Evolutionary conservation across 1,139 yeast species (phyloP).

Genomic region (Yamadazyma pseudoaaseri): DNA sequence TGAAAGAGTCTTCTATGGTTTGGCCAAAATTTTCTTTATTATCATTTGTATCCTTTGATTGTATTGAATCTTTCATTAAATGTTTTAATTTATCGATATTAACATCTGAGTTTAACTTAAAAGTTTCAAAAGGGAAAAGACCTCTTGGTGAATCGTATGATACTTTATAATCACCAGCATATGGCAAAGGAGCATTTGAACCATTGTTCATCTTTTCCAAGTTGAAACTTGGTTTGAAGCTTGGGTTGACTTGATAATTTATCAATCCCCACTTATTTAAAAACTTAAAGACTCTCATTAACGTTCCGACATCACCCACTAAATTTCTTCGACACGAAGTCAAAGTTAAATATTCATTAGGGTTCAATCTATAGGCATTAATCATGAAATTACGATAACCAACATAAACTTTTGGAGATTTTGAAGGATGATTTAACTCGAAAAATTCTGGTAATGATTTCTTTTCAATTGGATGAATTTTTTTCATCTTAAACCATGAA

Average conservation of each 20-base stretch:
- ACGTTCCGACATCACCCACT: conserved; percentile 94
- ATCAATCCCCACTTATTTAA: conserved; percentile 95
- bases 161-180: conserved; percentile 65
- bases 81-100: conserved; percentile 58
- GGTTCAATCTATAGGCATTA: conserved; percentile 87
- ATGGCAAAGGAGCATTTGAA: conserved; percentile 51
- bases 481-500: conserved; percentile 80
- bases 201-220: conserved; percentile 59
- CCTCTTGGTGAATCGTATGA: conserved; percentile 93
- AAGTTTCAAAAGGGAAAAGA: conserved; percentile 86
- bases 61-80: conserved; percentile 27
- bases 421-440: conserved; percentile 68
- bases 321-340: conserved; percentile 94
- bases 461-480: conserved; percentile 60
- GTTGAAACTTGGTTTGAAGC: conserved; percentile 59
- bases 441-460: conserved; percentile 92
- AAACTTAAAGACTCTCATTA: conserved; percentile 86
- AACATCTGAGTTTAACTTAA: conserved; percentile 56
- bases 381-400: conserved; percentile 93
- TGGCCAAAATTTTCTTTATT: neutral
- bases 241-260: conserved; percentile 85
- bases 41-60: neutral
- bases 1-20: neutral
- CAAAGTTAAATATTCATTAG: conserved; percentile 86
- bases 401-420: conserved; percentile 83